Conservation (phyloP, 73 alveolate species). For the Blepharisma japonicum region DNA sequence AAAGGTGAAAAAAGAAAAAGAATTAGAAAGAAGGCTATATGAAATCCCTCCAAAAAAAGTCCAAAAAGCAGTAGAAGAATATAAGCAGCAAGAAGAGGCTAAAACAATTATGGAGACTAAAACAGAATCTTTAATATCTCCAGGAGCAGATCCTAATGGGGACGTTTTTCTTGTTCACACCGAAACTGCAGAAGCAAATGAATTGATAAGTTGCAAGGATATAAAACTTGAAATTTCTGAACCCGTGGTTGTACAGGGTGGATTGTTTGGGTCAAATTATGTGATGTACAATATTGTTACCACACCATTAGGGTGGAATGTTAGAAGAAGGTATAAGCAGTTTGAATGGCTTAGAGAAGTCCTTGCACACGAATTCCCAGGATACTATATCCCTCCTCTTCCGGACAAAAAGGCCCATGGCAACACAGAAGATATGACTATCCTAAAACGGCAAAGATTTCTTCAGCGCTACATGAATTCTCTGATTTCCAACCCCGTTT, state of each 20-base stretch:
- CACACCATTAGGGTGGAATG: background rate
- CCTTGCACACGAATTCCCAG: background rate
- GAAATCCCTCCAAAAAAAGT: no score
- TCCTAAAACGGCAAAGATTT: background rate
- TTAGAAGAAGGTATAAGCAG: background rate
- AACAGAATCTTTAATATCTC: no score
- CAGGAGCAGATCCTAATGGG: no score
- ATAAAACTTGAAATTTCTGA: constrained; percentile 11
- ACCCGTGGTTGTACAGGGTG: background rate
- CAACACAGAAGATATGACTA: background rate
- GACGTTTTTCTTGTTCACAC: no score
- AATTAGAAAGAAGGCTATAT: background rate
- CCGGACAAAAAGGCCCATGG: constrained; percentile 17
- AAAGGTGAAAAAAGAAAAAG: background rate
- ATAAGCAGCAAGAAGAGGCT: no score
- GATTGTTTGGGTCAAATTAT: background rate
- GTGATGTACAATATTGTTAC: background rate
- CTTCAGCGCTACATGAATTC: constrained; percentile 4
- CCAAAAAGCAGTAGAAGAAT: no score
- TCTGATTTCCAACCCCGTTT: background rate
- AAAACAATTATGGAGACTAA: no score
- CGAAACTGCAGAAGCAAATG: no score
- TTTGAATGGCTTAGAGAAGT: constrained; percentile 20
- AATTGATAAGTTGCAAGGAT: background rate
- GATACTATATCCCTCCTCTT: constrained; percentile 15